Evolutionary conservation across 371 early-diverging fungal species (phyloP).

Genomic region (Zychaea mexicana): DNA sequence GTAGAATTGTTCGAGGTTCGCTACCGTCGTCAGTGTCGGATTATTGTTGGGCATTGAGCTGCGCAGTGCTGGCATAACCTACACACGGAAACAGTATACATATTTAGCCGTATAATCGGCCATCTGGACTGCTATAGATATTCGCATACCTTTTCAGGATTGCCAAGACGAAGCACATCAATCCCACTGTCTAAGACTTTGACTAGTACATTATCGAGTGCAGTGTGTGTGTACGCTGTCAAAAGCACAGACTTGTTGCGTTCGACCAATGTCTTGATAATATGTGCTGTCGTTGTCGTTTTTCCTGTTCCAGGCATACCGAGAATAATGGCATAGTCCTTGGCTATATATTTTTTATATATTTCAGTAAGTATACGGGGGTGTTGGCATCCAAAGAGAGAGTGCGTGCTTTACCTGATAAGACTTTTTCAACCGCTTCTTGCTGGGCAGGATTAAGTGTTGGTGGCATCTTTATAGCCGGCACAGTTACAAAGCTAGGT

Average conservation of each 20-base stretch:
- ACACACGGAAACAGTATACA: neutral
- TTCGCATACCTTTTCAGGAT: constrained; percentile 55
- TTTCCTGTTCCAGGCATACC: constrained; percentile 99
- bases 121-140: neutral
- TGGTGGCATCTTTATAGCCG: neutral
- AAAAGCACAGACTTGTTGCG: constrained; percentile 84
- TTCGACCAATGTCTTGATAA: constrained; percentile 75
- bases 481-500: constrained; percentile 58
- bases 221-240: constrained; percentile 95
- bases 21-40: constrained; percentile 51
- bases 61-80: constrained; percentile 54
- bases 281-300: constrained; percentile 87
- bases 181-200: constrained; percentile 71
- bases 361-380: no score
- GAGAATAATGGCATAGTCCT: constrained; percentile 92
- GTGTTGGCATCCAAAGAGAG: neutral
- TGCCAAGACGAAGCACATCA: constrained; percentile 78
- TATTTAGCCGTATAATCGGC: neutral
- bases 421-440: constrained; percentile 58
- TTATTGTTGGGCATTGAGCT: constrained; percentile 51
- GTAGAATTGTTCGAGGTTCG: constrained; percentile 60
- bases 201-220: constrained; percentile 92
- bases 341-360: constrained; percentile 40
- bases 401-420: constrained; percentile 34
- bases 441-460: constrained; percentile 72